A percentile compares a stretch with the other conserved stretches of the same genome.
These are phyloP conservation scores for Xenoacremonium recifei DNA, from an alignment of 2,329 filamentous ascomycete species.

Conservation along the genomic window DNA sequence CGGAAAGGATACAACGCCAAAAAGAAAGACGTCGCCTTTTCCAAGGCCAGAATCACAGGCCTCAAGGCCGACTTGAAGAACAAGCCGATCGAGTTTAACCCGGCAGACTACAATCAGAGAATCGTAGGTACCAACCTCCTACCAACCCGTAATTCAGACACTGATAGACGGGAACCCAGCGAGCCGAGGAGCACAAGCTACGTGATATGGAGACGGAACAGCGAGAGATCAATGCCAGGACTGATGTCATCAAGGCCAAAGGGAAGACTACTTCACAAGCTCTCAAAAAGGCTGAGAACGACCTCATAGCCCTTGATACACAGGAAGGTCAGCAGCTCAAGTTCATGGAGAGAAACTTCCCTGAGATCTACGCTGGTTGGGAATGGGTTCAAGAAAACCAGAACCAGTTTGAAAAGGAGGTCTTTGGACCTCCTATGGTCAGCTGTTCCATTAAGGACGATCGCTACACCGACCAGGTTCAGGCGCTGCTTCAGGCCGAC, in stretches of 20 bases:
- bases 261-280: conserved; percentile 41
- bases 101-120: conserved; percentile 67
- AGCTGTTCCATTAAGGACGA: conserved; percentile 77
- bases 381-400: conserved; percentile 77
- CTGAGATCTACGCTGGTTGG: conserved; percentile 70
- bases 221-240: conserved; percentile 36
- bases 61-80: conserved; percentile 64
- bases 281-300: conserved; percentile 39
- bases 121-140: conserved; percentile 59
- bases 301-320: conserved; percentile 65
- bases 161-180: conserved; percentile 38
- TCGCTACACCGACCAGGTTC: conserved; percentile 57
- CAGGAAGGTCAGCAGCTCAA: conserved; percentile 71
- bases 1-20: conserved; percentile 48
- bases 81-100: conserved; percentile 65
- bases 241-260: conserved; percentile 40
- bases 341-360: conserved; percentile 59
- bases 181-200: conserved; percentile 56
- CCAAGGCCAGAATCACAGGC: conserved; percentile 57
- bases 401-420: conserved; percentile 66
- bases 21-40: conserved; percentile 47
- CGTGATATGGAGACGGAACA: conserved; percentile 50
- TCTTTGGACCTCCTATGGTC: conserved; percentile 79
- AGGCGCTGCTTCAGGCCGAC: conserved; percentile 48
- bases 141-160: background rate